Evolutionary conservation across 2,329 filamentous ascomycete species (phyloP).

Genomic region (Zymoseptoria tritici): DNA sequence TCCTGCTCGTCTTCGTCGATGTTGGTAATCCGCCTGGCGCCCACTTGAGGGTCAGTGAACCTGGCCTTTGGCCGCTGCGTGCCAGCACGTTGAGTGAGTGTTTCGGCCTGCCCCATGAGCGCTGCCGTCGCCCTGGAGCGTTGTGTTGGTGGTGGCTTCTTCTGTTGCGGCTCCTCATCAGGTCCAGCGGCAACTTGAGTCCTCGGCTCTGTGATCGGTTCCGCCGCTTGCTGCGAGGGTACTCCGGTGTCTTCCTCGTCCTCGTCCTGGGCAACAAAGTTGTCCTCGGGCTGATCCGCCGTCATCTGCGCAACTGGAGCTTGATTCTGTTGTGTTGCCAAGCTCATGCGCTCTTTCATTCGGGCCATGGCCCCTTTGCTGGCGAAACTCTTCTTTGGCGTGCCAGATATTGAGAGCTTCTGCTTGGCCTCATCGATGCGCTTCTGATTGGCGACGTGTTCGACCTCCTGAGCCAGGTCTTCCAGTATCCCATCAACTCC

Average conservation of each 20-base stretch:
- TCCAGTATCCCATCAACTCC: slow-evolving; percentile 36
- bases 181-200: not conserved
- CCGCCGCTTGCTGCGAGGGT: not conserved
- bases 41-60: slow-evolving; percentile 21
- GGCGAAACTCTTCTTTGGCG: slow-evolving; percentile 14
- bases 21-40: slow-evolving; percentile 9
- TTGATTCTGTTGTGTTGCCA: slow-evolving; percentile 3
- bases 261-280: slow-evolving; percentile 2
- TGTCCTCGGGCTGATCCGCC: not conserved
- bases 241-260: not conserved
- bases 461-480: slow-evolving; percentile 25
- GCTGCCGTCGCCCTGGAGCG: not conserved
- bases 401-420: slow-evolving; percentile 16
- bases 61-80: slow-evolving; percentile 5
- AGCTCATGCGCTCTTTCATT: slow-evolving; percentile 14
- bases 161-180: not conserved
- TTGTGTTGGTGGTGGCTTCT: not conserved
- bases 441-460: slow-evolving; percentile 15
- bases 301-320: slow-evolving; percentile 14
- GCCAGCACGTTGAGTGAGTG: not conserved
- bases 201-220: not conserved
- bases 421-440: slow-evolving; percentile 11
- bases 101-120: not conserved
- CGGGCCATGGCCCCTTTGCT: slow-evolving; percentile 11
- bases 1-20: slow-evolving; percentile 4